Conservation (phyloP, 305 asterid genomes). For the Nicotiana rustica region DNA sequence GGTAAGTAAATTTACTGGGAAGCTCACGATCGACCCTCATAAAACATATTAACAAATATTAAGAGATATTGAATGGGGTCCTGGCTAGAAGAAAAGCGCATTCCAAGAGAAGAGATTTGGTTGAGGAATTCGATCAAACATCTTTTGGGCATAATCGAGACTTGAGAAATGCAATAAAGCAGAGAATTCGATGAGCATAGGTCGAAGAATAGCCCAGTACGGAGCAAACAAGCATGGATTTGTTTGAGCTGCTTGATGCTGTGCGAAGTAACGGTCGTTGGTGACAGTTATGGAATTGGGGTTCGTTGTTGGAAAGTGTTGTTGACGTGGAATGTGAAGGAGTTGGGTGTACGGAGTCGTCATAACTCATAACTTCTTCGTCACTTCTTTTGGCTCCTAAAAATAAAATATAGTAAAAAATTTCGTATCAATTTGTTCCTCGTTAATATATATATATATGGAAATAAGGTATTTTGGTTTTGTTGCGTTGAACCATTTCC, state of each 20-base stretch:
- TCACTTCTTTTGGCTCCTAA: background rate
- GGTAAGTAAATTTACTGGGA: slow-evolving; percentile 80
- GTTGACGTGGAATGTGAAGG: slow-evolving; percentile 38
- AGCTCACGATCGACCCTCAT: slow-evolving; percentile 43
- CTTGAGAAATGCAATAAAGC: slow-evolving; percentile 61
- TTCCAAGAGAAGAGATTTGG: slow-evolving; percentile 81
- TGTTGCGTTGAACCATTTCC: too few relatives aligned
- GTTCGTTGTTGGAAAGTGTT: slow-evolving; percentile 34
- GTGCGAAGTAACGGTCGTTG: slow-evolving; percentile 61
- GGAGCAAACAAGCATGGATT: slow-evolving; percentile 77
- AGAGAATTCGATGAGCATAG: slow-evolving; percentile 62
- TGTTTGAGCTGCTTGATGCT: slow-evolving; percentile 60
- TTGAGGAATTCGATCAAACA: slow-evolving; percentile 77
- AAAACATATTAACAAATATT: slow-evolving; percentile 54
- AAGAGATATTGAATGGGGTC: slow-evolving; percentile 49
- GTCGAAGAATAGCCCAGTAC: slow-evolving; percentile 67
- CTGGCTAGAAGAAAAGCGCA: slow-evolving; percentile 55
- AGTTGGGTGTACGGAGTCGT: slow-evolving; percentile 45
- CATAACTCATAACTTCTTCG: slow-evolving; percentile 35
- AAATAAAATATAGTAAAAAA: background rate
- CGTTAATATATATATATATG: too few relatives aligned
- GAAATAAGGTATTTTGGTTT: background rate
- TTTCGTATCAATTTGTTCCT: background rate
- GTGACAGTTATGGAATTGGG: slow-evolving; percentile 46
- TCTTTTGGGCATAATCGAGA: slow-evolving; percentile 62